Evolutionary conservation across 192 early-diverging fungal genomes (phyloP).

Genomic region (Coemansia guatemalensis): DNA sequence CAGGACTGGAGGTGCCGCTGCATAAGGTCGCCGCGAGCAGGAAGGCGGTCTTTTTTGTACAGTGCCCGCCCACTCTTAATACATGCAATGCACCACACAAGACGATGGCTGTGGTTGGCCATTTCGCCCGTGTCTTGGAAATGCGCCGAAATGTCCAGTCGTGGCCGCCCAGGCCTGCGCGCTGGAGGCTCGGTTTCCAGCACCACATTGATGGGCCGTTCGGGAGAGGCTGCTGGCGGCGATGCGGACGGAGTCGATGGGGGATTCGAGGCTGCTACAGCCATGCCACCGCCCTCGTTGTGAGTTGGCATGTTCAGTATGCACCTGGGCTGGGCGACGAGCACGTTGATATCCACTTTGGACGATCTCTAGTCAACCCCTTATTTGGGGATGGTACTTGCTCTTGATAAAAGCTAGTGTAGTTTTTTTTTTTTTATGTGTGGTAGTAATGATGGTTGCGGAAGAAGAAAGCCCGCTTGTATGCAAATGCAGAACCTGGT

Average conservation of each 20-base stretch:
- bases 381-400: conserved; percentile 1
- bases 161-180: conserved; percentile 54
- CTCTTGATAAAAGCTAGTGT: background rate
- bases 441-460: background rate
- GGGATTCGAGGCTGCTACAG: background rate
- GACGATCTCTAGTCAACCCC: conserved; percentile 1
- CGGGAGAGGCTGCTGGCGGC: conserved; percentile 21
- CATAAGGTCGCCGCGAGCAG: conserved; percentile 54
- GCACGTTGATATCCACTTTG: conserved; percentile 51
- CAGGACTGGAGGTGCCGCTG: conserved; percentile 48
- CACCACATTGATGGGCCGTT: conserved; percentile 35
- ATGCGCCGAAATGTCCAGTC: conserved; percentile 51
- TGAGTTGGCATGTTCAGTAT: conserved; percentile 29
- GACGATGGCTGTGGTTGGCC: conserved; percentile 56
- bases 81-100: conserved; percentile 54
- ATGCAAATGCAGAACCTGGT: background rate
- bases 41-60: conserved; percentile 46
- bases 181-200: conserved; percentile 50
- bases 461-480: conserved; percentile 2
- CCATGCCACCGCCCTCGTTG: conserved; percentile 36
- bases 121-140: conserved; percentile 57
- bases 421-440: background rate
- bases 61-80: conserved; percentile 50
- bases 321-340: conserved; percentile 28
- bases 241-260: conserved; percentile 8